Evolutionary conservation across 306 rosid genomes (phyloP).

Genomic region (Trifolium pratense): DNA sequence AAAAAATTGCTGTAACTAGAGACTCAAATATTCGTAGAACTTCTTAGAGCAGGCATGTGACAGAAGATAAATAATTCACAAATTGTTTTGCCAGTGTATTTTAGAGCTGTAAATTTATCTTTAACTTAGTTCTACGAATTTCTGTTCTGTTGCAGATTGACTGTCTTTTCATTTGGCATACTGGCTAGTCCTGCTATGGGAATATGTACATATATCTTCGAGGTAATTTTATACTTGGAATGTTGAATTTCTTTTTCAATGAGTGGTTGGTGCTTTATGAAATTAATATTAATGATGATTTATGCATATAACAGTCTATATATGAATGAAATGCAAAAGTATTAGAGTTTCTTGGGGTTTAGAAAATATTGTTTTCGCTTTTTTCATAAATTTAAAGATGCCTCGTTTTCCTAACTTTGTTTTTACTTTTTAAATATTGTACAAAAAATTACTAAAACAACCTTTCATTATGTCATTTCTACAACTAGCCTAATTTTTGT

Average conservation of each 20-base stretch:
- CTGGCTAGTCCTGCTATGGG: constrained; percentile 71
- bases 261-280: constrained; percentile 15
- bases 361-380: not conserved
- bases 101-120: constrained; percentile 2
- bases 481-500: constrained; percentile 3
- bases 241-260: constrained; percentile 11
- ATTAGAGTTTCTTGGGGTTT: constrained; percentile 1
- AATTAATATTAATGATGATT: constrained; percentile 1
- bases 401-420: not conserved
- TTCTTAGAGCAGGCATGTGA: not conserved
- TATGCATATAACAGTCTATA: not conserved
- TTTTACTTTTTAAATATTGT: not conserved
- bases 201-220: constrained; percentile 59
- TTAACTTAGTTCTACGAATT: constrained; percentile 13
- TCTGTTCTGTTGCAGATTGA: constrained; percentile 56
- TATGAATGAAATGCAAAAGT: not conserved
- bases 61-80: not conserved
- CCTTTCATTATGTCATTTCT: not conserved
- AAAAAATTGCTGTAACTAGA: not conserved
- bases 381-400: constrained; percentile 1
- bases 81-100: constrained; percentile 28
- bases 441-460: not conserved
- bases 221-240: constrained; percentile 52
- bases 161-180: constrained; percentile 71
- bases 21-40: not conserved